These are phyloP conservation scores for Hygrophila difformis DNA, from an alignment of 257 asterid species.

Conservation along the genomic window DNA sequence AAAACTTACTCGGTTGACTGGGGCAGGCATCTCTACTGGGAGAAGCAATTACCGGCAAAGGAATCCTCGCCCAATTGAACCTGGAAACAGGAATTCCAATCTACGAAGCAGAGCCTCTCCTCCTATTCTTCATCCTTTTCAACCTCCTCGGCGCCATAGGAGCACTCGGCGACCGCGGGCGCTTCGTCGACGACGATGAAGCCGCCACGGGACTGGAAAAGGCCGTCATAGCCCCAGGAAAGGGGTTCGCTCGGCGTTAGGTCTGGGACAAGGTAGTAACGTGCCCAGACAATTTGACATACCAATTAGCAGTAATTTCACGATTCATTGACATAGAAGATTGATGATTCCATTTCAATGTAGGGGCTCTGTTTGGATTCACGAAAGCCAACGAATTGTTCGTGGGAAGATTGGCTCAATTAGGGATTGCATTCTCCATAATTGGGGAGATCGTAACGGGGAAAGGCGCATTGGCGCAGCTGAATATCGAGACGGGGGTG, in stretches of 20 bases:
- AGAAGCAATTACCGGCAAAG: constrained; percentile 93
- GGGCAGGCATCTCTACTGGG: constrained; percentile 78
- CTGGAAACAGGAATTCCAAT: constrained; percentile 93
- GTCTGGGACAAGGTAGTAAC: constrained; percentile 56
- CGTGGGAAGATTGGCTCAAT: constrained; percentile 90
- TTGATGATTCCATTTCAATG: too few relatives aligned
- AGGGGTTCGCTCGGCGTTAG: constrained; percentile 55
- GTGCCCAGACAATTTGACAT: not conserved
- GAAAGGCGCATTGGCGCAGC: constrained; percentile 84
- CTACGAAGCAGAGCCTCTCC: constrained; percentile 53
- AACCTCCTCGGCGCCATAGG: constrained; percentile 94
- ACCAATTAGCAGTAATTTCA: too few relatives aligned
- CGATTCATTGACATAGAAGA: too few relatives aligned
- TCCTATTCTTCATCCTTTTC: constrained; percentile 81
- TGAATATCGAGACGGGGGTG: constrained; percentile 66
- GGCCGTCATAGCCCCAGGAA: constrained; percentile 83
- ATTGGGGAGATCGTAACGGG: constrained; percentile 92
- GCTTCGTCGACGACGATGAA: constrained; percentile 62
- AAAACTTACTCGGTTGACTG: too few relatives aligned
- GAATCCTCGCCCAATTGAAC: constrained; percentile 71
- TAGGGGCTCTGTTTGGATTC: constrained; percentile 89
- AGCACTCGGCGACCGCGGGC: constrained; percentile 93
- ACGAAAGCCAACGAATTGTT: constrained; percentile 88
- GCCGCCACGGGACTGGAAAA: constrained; percentile 49
- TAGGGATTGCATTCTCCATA: constrained; percentile 84